Conservation (phyloP, 352 stramenopile genomes). For the Pythium insidiosum region DNA sequence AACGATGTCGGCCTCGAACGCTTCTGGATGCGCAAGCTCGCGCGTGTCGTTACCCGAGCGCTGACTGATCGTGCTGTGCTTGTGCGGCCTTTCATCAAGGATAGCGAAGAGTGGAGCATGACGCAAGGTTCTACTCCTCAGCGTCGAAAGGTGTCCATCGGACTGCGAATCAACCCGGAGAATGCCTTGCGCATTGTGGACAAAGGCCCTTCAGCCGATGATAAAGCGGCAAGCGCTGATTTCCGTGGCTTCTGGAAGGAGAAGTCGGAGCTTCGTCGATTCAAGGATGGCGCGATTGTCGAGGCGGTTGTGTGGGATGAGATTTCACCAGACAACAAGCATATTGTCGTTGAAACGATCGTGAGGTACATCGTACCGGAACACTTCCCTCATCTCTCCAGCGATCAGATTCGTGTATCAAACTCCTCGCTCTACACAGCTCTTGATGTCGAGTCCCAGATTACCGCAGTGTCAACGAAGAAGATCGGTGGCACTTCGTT, state of each 20-base stretch:
- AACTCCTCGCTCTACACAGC: conserved; percentile 60
- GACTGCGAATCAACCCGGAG: conserved; percentile 70
- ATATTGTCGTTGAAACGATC: conserved; percentile 63
- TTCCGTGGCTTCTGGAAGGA: conserved; percentile 88
- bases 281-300: conserved; percentile 86
- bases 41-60: conserved; percentile 33
- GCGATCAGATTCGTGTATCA: conserved; percentile 59
- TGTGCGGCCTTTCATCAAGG: conserved; percentile 39
- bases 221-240: conserved; percentile 44
- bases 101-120: conserved; percentile 43
- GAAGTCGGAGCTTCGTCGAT: conserved; percentile 84
- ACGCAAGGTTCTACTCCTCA: conserved; percentile 25
- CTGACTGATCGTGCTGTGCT: conserved; percentile 63
- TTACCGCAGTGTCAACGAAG: conserved; percentile 23
- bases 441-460: conserved; percentile 49
- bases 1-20: conserved; percentile 70
- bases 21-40: conserved; percentile 58
- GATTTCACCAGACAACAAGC: conserved; percentile 53
- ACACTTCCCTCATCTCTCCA: conserved; percentile 50
- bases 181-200: conserved; percentile 82
- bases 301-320: conserved; percentile 88
- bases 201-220: conserved; percentile 82
- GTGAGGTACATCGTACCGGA: conserved; percentile 65
- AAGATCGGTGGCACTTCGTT: conserved; percentile 39
- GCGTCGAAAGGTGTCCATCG: conserved; percentile 60